Conservation (phyloP, 1,139 yeast species). For the Candida dubliniensis region DNA sequence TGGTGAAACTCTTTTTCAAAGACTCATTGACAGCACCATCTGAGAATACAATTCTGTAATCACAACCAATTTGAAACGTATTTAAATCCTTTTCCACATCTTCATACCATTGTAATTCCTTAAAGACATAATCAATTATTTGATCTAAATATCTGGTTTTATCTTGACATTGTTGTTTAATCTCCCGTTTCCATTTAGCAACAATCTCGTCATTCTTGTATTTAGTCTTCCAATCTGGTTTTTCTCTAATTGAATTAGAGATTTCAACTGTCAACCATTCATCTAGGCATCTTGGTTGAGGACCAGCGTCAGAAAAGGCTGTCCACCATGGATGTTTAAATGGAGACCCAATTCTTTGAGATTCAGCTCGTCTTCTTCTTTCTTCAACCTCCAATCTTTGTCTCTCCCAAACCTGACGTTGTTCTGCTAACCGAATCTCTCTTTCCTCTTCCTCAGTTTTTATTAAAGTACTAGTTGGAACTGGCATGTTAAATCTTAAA, state of each 20-base stretch:
- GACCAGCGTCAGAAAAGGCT: slow-evolving; percentile 18
- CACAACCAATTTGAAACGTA: slow-evolving; percentile 16
- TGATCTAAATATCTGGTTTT: slow-evolving; percentile 17
- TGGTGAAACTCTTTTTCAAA: slow-evolving; percentile 13
- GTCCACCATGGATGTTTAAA: slow-evolving; percentile 16
- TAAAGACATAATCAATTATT: slow-evolving; percentile 24
- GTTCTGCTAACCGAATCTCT: not conserved
- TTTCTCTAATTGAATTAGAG: slow-evolving; percentile 25
- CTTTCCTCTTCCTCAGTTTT: slow-evolving; percentile 1
- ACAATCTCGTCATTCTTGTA: slow-evolving; percentile 26
- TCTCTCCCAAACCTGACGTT: slow-evolving; percentile 5
- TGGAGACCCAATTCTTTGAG: slow-evolving; percentile 9
- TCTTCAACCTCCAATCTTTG: slow-evolving; percentile 5
- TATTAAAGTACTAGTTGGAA: slow-evolving; percentile 8
- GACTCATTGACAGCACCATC: slow-evolving; percentile 15
- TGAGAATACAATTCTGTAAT: slow-evolving; percentile 21
- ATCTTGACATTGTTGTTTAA: slow-evolving; percentile 17
- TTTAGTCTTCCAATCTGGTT: slow-evolving; percentile 35
- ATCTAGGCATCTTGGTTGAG: slow-evolving; percentile 19
- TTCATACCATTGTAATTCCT: slow-evolving; percentile 33
- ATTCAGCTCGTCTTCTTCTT: slow-evolving; percentile 8
- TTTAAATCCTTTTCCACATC: slow-evolving; percentile 14
- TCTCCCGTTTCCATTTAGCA: slow-evolving; percentile 34
- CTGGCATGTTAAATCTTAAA: slow-evolving; percentile 4
- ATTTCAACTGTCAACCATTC: slow-evolving; percentile 28